These are phyloP conservation scores for Akanthomyces muscarius DNA, from an alignment of 2,329 filamentous ascomycete genomes.

Conservation along the genomic window DNA sequence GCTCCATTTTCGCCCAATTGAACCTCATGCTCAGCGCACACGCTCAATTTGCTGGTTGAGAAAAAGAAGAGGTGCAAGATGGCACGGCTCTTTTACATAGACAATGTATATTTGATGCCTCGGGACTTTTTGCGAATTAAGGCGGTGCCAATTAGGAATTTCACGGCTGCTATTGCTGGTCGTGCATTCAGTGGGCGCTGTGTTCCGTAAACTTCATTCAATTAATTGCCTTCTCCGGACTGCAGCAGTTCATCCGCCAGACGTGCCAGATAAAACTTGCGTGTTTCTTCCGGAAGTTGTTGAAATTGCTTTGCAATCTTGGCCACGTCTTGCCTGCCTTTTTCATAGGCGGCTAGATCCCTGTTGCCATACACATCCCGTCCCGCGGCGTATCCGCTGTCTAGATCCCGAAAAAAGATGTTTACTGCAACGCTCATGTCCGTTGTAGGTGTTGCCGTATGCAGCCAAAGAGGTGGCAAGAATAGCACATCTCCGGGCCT, in stretches of 20 bases:
- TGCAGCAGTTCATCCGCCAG: slow-evolving; percentile 62
- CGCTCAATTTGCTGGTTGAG: not conserved
- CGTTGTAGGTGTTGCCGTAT: slow-evolving; percentile 62
- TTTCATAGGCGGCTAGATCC: slow-evolving; percentile 80
- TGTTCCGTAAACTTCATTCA: no score
- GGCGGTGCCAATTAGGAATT: not conserved
- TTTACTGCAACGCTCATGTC: slow-evolving; percentile 75
- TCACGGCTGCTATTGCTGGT: not conserved
- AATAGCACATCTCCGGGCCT: slow-evolving; percentile 72
- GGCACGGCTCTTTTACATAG: not conserved
- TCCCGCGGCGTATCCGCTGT: slow-evolving; percentile 64
- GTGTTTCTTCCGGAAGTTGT: slow-evolving; percentile 60
- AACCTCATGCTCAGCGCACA: not conserved
- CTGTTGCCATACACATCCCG: slow-evolving; percentile 86
- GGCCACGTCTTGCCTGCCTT: slow-evolving; percentile 67
- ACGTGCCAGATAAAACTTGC: slow-evolving; percentile 71
- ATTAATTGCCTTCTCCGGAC: slow-evolving; percentile 21
- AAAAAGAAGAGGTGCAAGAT: not conserved
- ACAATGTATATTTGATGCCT: not conserved
- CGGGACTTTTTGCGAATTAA: not conserved
- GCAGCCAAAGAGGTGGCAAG: slow-evolving; percentile 79
- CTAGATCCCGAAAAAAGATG: slow-evolving; percentile 75
- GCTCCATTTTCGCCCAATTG: not conserved
- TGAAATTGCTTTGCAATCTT: slow-evolving; percentile 63
- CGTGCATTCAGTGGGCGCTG: not conserved